Evolutionary conservation across 805 yeast species (phyloP).

Genomic region (Candida odintsovae): DNA sequence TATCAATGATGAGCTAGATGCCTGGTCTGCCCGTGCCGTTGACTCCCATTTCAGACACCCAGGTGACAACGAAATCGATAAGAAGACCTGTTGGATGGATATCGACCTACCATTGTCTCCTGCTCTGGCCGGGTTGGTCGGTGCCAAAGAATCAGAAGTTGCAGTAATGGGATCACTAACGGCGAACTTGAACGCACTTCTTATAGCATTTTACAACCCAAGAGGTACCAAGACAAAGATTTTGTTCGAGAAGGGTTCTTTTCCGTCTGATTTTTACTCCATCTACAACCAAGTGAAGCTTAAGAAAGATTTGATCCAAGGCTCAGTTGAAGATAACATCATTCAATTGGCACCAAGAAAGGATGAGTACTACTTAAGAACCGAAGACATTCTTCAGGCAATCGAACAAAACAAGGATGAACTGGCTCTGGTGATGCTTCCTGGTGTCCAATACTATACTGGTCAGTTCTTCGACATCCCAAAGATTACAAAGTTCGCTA

Average conservation of each 20-base stretch:
- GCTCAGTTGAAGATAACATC: conserved; percentile 43
- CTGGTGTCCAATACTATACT: conserved; percentile 89
- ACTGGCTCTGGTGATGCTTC: conserved; percentile 68
- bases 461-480: conserved; percentile 82
- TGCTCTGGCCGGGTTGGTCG: conserved; percentile 66
- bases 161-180: conserved; percentile 88
- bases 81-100: conserved; percentile 71
- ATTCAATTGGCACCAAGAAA: conserved; percentile 58
- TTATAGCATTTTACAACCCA: conserved; percentile 74
- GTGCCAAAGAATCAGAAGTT: conserved; percentile 71
- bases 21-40: conserved; percentile 80
- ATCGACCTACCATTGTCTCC: conserved; percentile 75
- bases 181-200: conserved; percentile 67
- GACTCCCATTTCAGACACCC: conserved; percentile 80
- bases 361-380: conserved; percentile 51
- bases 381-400: conserved; percentile 53
- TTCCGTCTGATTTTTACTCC: conserved; percentile 91
- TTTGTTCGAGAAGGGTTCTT: conserved; percentile 79
- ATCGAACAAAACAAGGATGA: conserved; percentile 54
- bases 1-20: conserved; percentile 61
- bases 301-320: conserved; percentile 38
- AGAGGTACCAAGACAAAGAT: conserved; percentile 54
- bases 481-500: conserved; percentile 60
- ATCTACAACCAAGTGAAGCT: conserved; percentile 65
- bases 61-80: conserved; percentile 26